Percentiles rank a stretch among this genome's conserved stretches.
Conservation (phyloP, 331 rosid species). For the Acacia pycnantha region DNA sequence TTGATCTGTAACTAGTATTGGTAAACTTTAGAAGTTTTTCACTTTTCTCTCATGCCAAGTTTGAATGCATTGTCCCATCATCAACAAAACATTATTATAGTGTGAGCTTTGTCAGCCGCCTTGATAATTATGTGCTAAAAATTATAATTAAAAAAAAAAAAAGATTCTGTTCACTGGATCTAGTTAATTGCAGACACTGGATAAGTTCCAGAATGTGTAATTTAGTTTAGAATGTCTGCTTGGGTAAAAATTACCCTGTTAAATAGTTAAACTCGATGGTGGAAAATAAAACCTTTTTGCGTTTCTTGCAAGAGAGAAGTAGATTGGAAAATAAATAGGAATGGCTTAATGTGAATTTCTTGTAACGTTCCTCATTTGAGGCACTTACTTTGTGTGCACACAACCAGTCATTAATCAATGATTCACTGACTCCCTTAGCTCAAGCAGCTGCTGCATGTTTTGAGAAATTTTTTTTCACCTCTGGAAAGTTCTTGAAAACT, state of each 20-base stretch:
- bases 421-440: neutral
- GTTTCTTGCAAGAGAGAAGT: neutral
- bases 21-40: neutral
- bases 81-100: neutral
- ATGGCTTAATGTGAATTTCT: conserved; percentile 8
- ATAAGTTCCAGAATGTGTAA: neutral
- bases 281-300: conserved; percentile 1
- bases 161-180: neutral
- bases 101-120: neutral
- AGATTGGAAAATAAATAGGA: neutral
- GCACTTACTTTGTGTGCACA: neutral
- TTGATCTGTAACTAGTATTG: neutral
- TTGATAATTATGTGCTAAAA: neutral
- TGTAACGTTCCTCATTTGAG: neutral
- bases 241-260: conserved; percentile 6
- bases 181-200: neutral
- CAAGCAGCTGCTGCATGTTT: neutral
- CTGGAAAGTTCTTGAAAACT: neutral
- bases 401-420: neutral
- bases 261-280: conserved; percentile 13
- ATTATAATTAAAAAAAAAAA: neutral
- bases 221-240: conserved; percentile 8
- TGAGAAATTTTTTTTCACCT: neutral
- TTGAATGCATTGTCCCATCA: neutral
- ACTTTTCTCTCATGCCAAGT: neutral